Conservation (phyloP, 176 grass and related monocot species). For the Tuctoria greenei region DNA sequence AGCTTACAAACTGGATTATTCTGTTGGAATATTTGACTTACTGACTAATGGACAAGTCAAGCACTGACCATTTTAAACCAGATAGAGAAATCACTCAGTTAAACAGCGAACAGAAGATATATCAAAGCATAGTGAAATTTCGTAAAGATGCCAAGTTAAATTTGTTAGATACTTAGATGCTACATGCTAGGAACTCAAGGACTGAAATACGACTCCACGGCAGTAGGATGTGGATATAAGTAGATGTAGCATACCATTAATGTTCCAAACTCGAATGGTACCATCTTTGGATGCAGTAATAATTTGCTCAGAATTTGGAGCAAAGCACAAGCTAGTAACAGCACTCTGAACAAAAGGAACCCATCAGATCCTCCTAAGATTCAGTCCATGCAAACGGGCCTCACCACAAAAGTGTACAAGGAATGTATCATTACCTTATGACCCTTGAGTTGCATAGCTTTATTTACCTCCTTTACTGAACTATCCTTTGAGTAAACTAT, state of each 20-base stretch:
- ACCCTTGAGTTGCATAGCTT: constrained; percentile 95
- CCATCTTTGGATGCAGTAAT: constrained; percentile 95
- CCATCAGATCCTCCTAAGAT: constrained; percentile 16
- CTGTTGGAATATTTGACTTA: not conserved
- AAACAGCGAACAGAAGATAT: not conserved
- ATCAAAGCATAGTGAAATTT: constrained; percentile 1
- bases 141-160: constrained; percentile 8
- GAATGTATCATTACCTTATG: constrained; percentile 59
- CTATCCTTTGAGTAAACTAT: constrained; percentile 90
- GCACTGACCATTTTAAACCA: not conserved
- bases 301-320: constrained; percentile 78
- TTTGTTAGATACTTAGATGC: no score
- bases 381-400: not conserved
- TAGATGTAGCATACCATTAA: constrained; percentile 68
- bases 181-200: constrained; percentile 7
- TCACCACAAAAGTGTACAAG: not conserved
- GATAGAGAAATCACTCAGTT: not conserved
- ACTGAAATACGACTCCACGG: not conserved
- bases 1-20: not conserved
- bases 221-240: not conserved
- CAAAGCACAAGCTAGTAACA: constrained; percentile 81
- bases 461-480: constrained; percentile 86
- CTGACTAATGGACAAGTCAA: not conserved
- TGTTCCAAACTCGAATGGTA: constrained; percentile 88
- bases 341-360: constrained; percentile 59